Evolutionary conservation across 495 filamentous ascomycete genomes (phyloP), one percentile per base, ranked within the genome.

Genomic region (Poronia punctata): DNA sequence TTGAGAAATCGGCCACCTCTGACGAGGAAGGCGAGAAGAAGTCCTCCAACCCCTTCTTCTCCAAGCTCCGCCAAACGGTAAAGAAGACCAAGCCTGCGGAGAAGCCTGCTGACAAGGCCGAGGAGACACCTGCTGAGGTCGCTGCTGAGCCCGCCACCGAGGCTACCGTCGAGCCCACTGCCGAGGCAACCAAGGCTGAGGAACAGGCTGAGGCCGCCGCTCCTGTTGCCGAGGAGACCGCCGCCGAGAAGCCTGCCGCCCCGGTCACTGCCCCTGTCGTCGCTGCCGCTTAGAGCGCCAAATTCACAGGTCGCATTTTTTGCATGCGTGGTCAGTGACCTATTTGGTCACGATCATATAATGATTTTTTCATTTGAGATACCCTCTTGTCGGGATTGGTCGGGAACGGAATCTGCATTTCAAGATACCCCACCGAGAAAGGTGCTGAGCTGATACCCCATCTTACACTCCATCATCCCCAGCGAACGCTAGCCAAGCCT

Each of bases 1-100:
- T n/a, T n/a, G n/a, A n/a, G n/a, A n/a, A n/a, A n/a, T 57, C 68
- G 46, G 46, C 50, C 18, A 53, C 62, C 27, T 60, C 64, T 14
- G 70, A 68, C 11, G 69, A 72, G 17, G 73, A 75, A 55, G 66
- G 63, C 40, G 69, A 72, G 64, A 72, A 75, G 64, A 64, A 70
- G 50, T 64, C 66, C 61, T 71, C 69, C 17, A 68, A 67, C 30
- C 65, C 65, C 16, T 67, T 64, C 49, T 76, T 76, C 66, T 74
- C 71, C 53, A 74, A 74, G 68, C 58, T 77, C 46, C 72, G 73
- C 52, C 68, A 67, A 49, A 77, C 72, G 39, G 71, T 75, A 48
- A 67, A 67, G 65, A 60, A 57, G 62, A 64, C 69, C 46, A 53
- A 59, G 35, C 64, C 66, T 43, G 50, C 60, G 17, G 63, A 57